Percentiles rank a stretch among this genome's conserved stretches.
Evolutionary conservation across 192 early-diverging fungal species (phyloP).

Genomic region (Coemansia sp.): DNA sequence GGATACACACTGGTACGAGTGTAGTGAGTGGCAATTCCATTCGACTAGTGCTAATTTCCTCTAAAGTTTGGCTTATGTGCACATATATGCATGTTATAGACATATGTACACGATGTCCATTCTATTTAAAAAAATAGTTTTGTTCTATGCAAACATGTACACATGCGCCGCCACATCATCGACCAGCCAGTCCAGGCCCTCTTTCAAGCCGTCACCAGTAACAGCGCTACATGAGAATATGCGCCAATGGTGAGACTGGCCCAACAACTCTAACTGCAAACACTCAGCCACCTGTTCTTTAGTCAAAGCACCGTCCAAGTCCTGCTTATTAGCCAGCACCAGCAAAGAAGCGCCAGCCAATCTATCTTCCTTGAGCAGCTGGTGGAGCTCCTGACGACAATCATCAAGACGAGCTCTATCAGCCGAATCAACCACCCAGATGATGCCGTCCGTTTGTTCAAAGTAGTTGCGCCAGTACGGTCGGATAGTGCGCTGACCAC

Average conservation of each 20-base stretch:
- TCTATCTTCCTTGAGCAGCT: constrained; percentile 85
- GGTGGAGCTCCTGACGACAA: constrained; percentile 72
- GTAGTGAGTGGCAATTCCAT: no score
- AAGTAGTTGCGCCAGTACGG: constrained; percentile 99
- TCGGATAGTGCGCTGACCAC: constrained; percentile 94
- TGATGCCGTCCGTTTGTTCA: constrained; percentile 95
- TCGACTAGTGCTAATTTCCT: no score
- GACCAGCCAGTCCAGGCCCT: constrained; percentile 94
- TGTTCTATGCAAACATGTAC: constrained; percentile 58
- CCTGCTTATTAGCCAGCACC: constrained; percentile 98
- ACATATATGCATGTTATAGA: no score
- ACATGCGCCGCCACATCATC: constrained; percentile 78
- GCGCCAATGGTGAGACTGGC: constrained; percentile 91
- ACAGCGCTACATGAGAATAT: constrained; percentile 90
- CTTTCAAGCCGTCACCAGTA: constrained; percentile 63
- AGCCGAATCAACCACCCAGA: constrained; percentile 97
- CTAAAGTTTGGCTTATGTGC: no score
- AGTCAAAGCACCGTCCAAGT: constrained; percentile 77
- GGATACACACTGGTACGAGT: no score
- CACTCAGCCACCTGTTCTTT: constrained; percentile 67
- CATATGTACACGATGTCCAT: no score
- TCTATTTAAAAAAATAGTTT: no score
- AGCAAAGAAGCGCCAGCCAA: constrained; percentile 90
- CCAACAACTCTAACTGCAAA: constrained; percentile 66
- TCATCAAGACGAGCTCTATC: constrained; percentile 78